Evolutionary conservation across 345 rosid genomes (phyloP), one percentile per base, ranked within the genome.

Genomic region (Pugionium cornutum): DNA sequence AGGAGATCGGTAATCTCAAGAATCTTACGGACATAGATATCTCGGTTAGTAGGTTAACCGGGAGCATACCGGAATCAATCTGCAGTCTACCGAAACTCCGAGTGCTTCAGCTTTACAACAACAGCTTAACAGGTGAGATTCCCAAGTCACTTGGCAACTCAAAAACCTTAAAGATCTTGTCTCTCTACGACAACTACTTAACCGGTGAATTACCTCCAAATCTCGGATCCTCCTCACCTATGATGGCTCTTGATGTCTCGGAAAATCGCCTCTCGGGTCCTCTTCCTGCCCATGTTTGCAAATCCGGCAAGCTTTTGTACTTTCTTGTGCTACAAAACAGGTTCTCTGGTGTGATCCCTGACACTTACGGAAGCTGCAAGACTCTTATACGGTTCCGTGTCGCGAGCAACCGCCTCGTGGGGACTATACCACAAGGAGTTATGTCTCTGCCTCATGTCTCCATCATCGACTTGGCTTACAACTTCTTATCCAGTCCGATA

Each of bases 21-120:
- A 86, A 92, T 79, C 94, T 92, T 4, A 57, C 47, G 26, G 96
- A 92, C 58, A 64, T 89, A 68, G 98, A 92, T 86, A 84, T 92
- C 67, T 92, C 98, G 2, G 98, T 92, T 66, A 89, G 82, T 58
- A 75, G 67, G 62, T 75, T 89, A 58, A 87, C 85, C 3, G 95
- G 97, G 42, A 78, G 56, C 35, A 86, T 92, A 58, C 98, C 98
- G 9, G 91, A 82, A 53, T 87, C 89, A 1, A 58, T 92, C 29
- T 83, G 87, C 64, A 79, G 81, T 70, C 94, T 92, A 54, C 97
- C 95, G 0, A 79, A 78, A 39, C 97, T 92, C 32, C 71, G 69
- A 75, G 88, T 74, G 57, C 67, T 92, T 74, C 98, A 92, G 78
- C 64, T 87, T 61, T 92, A 92, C 85, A 92, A 92, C 84, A 92